Percentiles rank a stretch among this genome's conserved stretches.
phyloP scores from a whole-genome alignment of 106 monocot species.

The Platanthera guangdongensis region DNA sequence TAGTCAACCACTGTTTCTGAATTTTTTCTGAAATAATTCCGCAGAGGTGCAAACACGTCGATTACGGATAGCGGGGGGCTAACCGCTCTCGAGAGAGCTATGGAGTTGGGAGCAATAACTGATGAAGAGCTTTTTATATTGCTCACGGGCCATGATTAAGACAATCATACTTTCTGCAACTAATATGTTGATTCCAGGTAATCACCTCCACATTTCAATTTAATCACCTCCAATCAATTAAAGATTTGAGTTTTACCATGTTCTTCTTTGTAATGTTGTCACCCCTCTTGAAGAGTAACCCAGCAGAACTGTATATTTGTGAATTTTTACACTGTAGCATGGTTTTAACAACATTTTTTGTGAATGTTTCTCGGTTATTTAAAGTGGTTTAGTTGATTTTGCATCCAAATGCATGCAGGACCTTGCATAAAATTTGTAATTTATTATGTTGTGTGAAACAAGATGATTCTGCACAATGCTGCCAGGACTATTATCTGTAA shows the following conservation, averaged over 20 bases:
- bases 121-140: conserved; percentile 26
- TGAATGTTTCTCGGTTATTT: not conserved
- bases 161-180: conserved; percentile 1
- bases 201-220: not conserved
- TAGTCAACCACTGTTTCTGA: not conserved
- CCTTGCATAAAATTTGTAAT: not conserved
- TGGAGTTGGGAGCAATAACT: conserved; percentile 24
- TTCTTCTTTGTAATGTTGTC: not conserved
- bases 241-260: not conserved
- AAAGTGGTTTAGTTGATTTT: not conserved
- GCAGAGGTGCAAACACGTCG: conserved; percentile 23
- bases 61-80: conserved; percentile 20
- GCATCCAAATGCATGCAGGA: not conserved
- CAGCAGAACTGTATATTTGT: not conserved
- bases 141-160: conserved; percentile 13
- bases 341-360: not conserved
- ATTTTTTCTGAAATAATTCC: not conserved
- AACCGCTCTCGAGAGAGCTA: conserved; percentile 19
- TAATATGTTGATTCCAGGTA: not conserved
- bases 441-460: not conserved
- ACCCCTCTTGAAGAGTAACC: not conserved
- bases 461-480: not conserved
- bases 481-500: too few relatives aligned
- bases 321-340: not conserved
- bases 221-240: too few relatives aligned